Base-by-base conservation (phyloP, 768 basidiomycete genomes). In the Lanmaoa pseudosensibilis region DNA sequence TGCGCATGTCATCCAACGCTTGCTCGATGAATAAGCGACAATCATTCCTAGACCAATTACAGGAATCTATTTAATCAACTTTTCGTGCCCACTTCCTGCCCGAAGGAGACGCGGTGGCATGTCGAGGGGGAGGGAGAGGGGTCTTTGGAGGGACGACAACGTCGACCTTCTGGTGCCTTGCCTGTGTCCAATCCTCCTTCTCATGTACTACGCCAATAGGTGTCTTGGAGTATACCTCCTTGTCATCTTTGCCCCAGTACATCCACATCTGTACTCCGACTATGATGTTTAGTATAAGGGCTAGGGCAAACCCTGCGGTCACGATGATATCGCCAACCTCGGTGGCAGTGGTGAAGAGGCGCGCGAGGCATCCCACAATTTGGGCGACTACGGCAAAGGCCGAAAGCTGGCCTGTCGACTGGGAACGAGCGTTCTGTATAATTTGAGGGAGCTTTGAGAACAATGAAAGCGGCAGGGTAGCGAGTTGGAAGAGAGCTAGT, bases 361-460 rank as follows among this genome's bases (percentile, higher is more conserved):
- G 80, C 0, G 96, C 97, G 37, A 93, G 76, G 72, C 94, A 97
- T 23, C 97, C 96, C 1, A 79, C 80, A 38, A 98, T 82, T 60
- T 96, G 93, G 49, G 92, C 82, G 65, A 92, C 75, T 37, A 98
- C 92, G 25, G 94, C 94, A 67, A 99, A 92, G 0, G 93, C 84
- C 12, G 93, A 95, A 40, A 99, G 88, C 66, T 98, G 94, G 12
- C 97, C 97, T 0, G 97, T 98, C 8, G 88, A 91, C 47, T 79
- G 73, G 5, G 84, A 77, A 44, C 82, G 82, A 54, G 83, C 70
- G 77, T 97, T 99, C 64, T 91, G 85, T 51, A 79, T 65, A 72
- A 98, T 98, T 64, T 98, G 97, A 6, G 97, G 97, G 45, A 97
- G 74, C 74, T 98, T 98, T 57, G 94, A 94, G 71, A 92, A 87